Evolutionary conservation across 2,329 filamentous ascomycete species (phyloP).

Genomic region (Neonectria faginata): DNA sequence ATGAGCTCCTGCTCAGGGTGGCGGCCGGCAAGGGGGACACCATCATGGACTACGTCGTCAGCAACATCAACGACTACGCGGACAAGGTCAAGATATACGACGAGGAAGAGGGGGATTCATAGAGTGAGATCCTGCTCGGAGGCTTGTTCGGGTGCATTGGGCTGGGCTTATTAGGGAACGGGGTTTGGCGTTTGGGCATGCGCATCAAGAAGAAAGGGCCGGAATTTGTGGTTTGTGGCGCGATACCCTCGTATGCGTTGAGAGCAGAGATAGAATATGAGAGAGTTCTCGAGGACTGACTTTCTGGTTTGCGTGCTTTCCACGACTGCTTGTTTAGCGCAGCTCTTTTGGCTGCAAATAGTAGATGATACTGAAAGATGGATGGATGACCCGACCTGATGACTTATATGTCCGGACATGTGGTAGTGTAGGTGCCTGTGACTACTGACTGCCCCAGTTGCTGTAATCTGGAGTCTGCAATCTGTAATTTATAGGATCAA

Average conservation of each 20-base stretch:
- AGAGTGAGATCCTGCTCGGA: slow-evolving; percentile 29
- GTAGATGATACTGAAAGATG: slow-evolving; percentile 8
- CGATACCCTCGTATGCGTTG: slow-evolving; percentile 38
- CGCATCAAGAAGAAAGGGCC: slow-evolving; percentile 25
- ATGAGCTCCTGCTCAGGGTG: slow-evolving; percentile 88
- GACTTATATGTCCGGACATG: slow-evolving; percentile 12
- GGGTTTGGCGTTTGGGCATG: slow-evolving; percentile 43
- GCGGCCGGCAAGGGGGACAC: slow-evolving; percentile 85
- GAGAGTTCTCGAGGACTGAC: slow-evolving; percentile 11
- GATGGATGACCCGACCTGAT: slow-evolving; percentile 10
- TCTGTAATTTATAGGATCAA: not conserved
- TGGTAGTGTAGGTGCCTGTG: not conserved
- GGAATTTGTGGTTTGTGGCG: slow-evolving; percentile 32
- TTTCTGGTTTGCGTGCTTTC: slow-evolving; percentile 4
- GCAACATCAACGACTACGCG: slow-evolving; percentile 85
- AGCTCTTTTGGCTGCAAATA: not conserved
- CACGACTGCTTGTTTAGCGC: not conserved
- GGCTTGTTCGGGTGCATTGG: slow-evolving; percentile 19
- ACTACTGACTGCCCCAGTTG: not conserved
- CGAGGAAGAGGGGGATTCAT: slow-evolving; percentile 54
- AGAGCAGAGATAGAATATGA: slow-evolving; percentile 31
- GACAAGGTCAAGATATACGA: slow-evolving; percentile 86
- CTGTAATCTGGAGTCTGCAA: not conserved
- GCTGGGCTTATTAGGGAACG: slow-evolving; percentile 25
- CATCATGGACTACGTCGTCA: slow-evolving; percentile 82